Evolutionary conservation across 257 asterid species (phyloP), one percentile per base, ranked within the genome.

Genomic region (Coffea eugenioides): DNA sequence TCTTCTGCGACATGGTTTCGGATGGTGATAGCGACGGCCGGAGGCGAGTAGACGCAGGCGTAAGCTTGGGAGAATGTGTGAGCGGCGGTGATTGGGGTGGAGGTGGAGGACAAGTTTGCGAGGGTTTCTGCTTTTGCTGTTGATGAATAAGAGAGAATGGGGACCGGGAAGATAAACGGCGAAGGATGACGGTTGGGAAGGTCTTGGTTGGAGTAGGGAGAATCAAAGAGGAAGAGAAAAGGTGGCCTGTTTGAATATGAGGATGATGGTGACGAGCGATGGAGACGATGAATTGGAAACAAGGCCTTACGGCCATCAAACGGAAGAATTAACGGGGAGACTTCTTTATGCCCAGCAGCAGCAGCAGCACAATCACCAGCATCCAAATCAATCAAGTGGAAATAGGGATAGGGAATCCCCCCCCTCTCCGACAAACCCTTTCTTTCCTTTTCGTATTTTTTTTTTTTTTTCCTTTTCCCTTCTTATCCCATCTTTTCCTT

Each of bases 231-330:
- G 79, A 71, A 52, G 74, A 65, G 25, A 57, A 67, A 69, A 43
- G 52, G 67, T 18, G 0, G 62, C 5, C n/a, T 67, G 43, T 49
- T 18, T 79, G 69, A 78, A 4, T 9, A 20, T 25, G 81, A 61
- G 56, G 56, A 56, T 15, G 75, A 82, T 48, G 82, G 85, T 71
- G 84, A 88, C 86, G 90, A 81, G 84, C 80, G 84, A 82, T 76
- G 70, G 79, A 77, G 79, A 84, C 79, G 84, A 90, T 82, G 87
- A 87, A 90, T 78, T 88, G 93, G 73, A 85, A 84, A 21, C 65
- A 59, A 71, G 96, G 94, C 97, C 97, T 90, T 78, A 83, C 90
- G 96, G 96, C 96, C 97, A 92, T 93, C 77, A 87, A 91, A 86
- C 83, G 52, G 78, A 57, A 80, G 87, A 85, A 83, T 75, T 87